Conservation (phyloP, 2,329 filamentous ascomycete species). For the Botrytis fabae region DNA sequence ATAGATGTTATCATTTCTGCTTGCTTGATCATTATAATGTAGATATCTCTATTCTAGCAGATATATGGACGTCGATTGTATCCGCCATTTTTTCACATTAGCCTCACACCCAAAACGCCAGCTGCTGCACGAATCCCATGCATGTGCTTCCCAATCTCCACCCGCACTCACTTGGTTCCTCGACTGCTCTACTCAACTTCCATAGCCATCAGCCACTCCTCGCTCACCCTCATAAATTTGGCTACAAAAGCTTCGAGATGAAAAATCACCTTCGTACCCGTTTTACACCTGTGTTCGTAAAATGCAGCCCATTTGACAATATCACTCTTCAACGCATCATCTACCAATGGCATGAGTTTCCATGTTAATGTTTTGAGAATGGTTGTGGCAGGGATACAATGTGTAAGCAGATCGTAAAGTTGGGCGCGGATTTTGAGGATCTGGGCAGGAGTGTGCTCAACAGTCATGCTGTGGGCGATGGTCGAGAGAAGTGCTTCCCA, state of each 20-base stretch:
- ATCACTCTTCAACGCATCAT: slow-evolving; percentile 86
- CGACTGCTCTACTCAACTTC: slow-evolving; percentile 51
- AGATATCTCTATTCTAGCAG: background rate
- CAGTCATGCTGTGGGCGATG: slow-evolving; percentile 90
- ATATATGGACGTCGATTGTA: background rate
- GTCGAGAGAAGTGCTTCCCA: slow-evolving; percentile 92
- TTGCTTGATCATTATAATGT: slow-evolving; percentile 7
- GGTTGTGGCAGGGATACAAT: slow-evolving; percentile 93
- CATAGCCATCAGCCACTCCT: slow-evolving; percentile 90
- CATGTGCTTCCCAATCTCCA: background rate
- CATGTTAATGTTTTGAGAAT: slow-evolving; percentile 95
- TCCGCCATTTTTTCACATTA: slow-evolving; percentile 7
- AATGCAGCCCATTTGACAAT: slow-evolving; percentile 96
- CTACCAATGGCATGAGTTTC: slow-evolving; percentile 83
- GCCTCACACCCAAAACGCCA: slow-evolving; percentile 4
- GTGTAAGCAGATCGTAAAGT: slow-evolving; percentile 94
- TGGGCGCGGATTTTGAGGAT: slow-evolving; percentile 88
- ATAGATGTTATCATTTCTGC: background rate
- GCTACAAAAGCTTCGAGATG: slow-evolving; percentile 97
- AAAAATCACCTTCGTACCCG: slow-evolving; percentile 94
- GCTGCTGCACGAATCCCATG: background rate
- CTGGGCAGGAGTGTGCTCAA: slow-evolving; percentile 85
- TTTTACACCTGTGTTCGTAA: slow-evolving; percentile 92
- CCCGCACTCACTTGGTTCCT: no score
- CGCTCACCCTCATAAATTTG: slow-evolving; percentile 95